Evolutionary conservation across 176 grass and related monocot genomes (phyloP).

Genomic region (Puya raimondii): DNA sequence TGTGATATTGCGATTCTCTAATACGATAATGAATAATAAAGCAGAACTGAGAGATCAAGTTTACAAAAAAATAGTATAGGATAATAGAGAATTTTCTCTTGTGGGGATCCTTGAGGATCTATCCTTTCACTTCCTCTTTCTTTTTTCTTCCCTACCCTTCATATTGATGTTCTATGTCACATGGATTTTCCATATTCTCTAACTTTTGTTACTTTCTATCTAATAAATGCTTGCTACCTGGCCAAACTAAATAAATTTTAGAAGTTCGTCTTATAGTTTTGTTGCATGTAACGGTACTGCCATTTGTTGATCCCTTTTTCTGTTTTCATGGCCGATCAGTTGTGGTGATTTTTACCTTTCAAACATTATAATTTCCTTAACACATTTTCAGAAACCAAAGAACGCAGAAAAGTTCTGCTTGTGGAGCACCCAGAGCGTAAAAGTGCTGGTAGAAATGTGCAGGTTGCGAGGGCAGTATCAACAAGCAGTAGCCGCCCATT

Average conservation of each 20-base stretch:
- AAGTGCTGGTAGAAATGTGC: constrained; percentile 40
- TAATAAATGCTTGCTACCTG: not conserved
- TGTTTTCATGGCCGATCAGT: not conserved
- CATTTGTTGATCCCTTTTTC: not conserved
- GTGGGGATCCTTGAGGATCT: not conserved
- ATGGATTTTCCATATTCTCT: not conserved
- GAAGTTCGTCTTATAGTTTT: too few species aligned
- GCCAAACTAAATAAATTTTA: too few species aligned
- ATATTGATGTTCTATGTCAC: not conserved
- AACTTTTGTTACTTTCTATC: not conserved
- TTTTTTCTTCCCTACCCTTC: not conserved
- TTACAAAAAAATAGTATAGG: not conserved
- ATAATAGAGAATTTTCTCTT: not conserved
- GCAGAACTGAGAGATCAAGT: not conserved
- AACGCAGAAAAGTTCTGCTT: constrained; percentile 75
- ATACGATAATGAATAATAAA: too few species aligned
- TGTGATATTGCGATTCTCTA: too few species aligned
- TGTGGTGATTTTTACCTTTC: not conserved
- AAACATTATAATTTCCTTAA: constrained; percentile 45
- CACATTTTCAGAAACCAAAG: constrained; percentile 66
- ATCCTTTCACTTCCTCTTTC: not conserved
- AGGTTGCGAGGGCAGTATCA: constrained; percentile 37
- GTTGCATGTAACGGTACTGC: not conserved
- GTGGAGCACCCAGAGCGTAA: constrained; percentile 74
- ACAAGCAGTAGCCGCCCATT: constrained; percentile 67